A percentile compares a stretch with the other conserved stretches of the same genome.
Evolutionary conservation across 2,329 filamentous ascomycete genomes (phyloP).

Genomic region (Monosporascus sp.): DNA sequence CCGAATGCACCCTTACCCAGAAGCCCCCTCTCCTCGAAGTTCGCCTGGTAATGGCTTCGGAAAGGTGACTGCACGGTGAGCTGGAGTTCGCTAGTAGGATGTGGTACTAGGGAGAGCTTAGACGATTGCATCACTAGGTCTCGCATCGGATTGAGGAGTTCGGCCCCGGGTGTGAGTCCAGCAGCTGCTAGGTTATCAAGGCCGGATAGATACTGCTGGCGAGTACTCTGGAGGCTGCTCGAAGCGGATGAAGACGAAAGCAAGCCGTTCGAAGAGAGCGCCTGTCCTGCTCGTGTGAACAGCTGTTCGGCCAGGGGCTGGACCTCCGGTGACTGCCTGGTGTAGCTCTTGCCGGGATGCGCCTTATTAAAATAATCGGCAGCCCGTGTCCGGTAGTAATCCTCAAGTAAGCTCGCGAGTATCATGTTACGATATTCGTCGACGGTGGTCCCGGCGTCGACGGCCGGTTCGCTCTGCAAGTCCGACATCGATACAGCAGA

Average conservation of each 20-base stretch:
- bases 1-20: slow-evolving; percentile 28
- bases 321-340: slow-evolving; percentile 22
- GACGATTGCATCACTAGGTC: slow-evolving; percentile 17
- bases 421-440: slow-evolving; percentile 28
- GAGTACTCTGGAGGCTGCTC: slow-evolving; percentile 11
- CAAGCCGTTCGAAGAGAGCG: slow-evolving; percentile 19
- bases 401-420: slow-evolving; percentile 27
- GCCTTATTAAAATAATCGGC: slow-evolving; percentile 22
- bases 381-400: slow-evolving; percentile 23
- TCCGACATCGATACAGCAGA: slow-evolving; percentile 8
- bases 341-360: slow-evolving; percentile 17
- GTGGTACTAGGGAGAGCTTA: slow-evolving; percentile 14
- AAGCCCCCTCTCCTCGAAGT: slow-evolving; percentile 22
- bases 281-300: slow-evolving; percentile 18
- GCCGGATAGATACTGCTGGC: slow-evolving; percentile 23
- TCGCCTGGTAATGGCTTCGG: slow-evolving; percentile 23
- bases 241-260: slow-evolving; percentile 14
- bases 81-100: slow-evolving; percentile 18
- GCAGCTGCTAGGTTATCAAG: slow-evolving; percentile 20
- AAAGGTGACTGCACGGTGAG: slow-evolving; percentile 11
- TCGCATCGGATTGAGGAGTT: slow-evolving; percentile 16
- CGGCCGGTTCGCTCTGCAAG: slow-evolving; percentile 3
- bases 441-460: slow-evolving; percentile 6
- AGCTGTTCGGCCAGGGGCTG: slow-evolving; percentile 18
- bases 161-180: slow-evolving; percentile 7